Evolutionary conservation across 192 early-diverging fungal species (phyloP), one percentile per base, ranked within the genome.

Genomic region (Coemansia sp.): DNA sequence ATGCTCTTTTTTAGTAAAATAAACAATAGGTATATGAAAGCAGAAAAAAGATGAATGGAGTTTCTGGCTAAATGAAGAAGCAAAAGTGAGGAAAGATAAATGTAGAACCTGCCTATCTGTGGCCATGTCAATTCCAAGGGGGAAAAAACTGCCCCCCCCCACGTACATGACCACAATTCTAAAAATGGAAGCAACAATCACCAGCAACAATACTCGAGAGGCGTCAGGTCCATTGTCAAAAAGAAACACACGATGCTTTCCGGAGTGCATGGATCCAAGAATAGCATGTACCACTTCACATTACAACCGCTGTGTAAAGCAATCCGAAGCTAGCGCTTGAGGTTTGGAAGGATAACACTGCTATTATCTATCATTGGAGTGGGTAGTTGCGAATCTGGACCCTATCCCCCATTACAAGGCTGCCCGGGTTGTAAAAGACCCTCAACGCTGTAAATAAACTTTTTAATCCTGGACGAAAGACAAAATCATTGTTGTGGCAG

Each of bases 201-300:
- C 20, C 23, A 53, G 24, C 21, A 53, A 53, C 24, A 53, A 53
- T 53, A 26, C 24, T 26, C 24, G 5, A 16, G 51, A 8, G 51
- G 23, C 51, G 24, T 16, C 51, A 21, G 51, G 24, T 7, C 51
- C 51, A 53, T 53, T 53, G 51, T 53, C 51, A 53, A 53, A 26
- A 18, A 49, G 15, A 53, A 46, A 15, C 18, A 18, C 44, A 46
- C 18, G 44, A 46, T 46, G 44, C 44, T 16, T 46, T 46, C 18
- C 8, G 2, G 18, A 18, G 15, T 18, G 16, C 16, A 18, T 46
- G 16, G 1, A 46, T 46, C 11, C 44, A 46, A 18, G 15, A 46
- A 46, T 46, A 46, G 15, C 18, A 30, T 3, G 30, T 3, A 30
- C 30, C 30, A 30, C 3, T 30, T 30, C 30, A 30, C 30, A 1